Base-by-base conservation (phyloP, 2,329 filamentous ascomycete species). In the Endothia cerciana region DNA sequence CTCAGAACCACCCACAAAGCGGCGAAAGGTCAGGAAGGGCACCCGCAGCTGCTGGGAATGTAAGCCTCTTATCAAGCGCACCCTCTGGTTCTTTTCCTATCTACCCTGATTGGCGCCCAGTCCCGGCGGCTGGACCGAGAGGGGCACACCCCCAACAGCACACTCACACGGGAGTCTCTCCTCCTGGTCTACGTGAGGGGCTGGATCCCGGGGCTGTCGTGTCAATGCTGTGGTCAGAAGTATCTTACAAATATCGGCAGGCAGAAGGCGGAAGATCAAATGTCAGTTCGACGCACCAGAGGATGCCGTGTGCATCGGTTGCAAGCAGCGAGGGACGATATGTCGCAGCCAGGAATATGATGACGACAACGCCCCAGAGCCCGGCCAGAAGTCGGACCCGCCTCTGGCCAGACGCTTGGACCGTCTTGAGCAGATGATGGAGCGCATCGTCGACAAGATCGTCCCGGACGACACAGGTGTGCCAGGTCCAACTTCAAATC, bases 11-110 rank as follows among this genome's bases (percentile, higher is more conserved):
- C 74, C 73, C 30, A 68, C 73, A 36, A 78, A 79, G 70, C 75
- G 79, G 61, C 76, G 80, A 61, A 83, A 79, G 70, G 70, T 83
- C 30, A 80, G 82, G 22, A 85, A 85, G 67, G 83, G 83, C n/a
- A 86, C 83, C 1, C 79, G 79, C 68, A 85, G 82, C 69, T 85
- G 83, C 70, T 85, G 82, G 82, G 82, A 85, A 72, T 85, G 83
- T 80, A 76, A 78, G 77, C 72, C 7, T 28, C 17, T 58, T 30
- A 19, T 43, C 55, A 41, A 25, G 19, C 36, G 5, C 3, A 40
- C 30, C 36, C 6, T 17, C 13, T 58, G 10, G 19, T 28, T 17
- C n/a, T 45, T 60, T 47, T 64, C 68, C 25, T 47, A 19, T n/a
- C 33, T 36, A 10, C 33, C 6, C 6, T 36, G 33, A 10, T 10